Percentiles rank a stretch among this genome's conserved stretches.
phyloP scores from a whole-genome alignment of 2,329 filamentous ascomycete species.

The Arthroderma sp. region DNA sequence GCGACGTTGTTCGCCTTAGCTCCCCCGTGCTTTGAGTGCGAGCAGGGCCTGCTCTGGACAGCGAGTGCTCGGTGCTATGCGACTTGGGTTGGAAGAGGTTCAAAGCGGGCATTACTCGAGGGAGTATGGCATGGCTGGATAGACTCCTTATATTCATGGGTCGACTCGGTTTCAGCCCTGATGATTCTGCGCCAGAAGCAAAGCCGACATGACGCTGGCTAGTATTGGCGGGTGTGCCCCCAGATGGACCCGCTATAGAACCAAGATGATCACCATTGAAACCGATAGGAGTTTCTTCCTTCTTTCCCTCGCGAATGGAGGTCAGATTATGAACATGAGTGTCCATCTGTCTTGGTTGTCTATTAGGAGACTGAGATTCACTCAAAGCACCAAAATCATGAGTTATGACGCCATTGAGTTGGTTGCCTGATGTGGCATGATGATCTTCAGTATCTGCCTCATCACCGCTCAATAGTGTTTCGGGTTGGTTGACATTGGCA shows the following conservation, averaged over 20 bases:
- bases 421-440: conserved; percentile 11
- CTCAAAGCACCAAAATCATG: conserved; percentile 34
- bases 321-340: no score
- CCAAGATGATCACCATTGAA: no score
- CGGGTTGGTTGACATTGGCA: not conserved
- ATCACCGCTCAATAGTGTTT: conserved; percentile 33
- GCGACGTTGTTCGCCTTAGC: conserved; percentile 61
- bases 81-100: conserved; percentile 23
- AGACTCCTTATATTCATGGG: not conserved
- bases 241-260: no score
- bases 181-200: no score
- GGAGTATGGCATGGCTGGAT: conserved; percentile 1
- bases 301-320: no score
- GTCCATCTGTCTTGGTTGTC: not conserved
- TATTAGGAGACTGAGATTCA: conserved; percentile 36
- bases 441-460: conserved; percentile 40
- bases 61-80: conserved; percentile 4
- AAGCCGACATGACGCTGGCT: no score
- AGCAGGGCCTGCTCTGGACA: conserved; percentile 12
- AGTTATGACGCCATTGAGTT: conserved; percentile 18
- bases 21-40: conserved; percentile 37
- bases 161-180: not conserved
- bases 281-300: no score
- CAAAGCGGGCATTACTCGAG: not conserved
- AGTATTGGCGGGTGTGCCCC: no score